Base-by-base conservation (phyloP, 176 grass and related monocot genomes). In the Metroxylon sagu region DNA sequence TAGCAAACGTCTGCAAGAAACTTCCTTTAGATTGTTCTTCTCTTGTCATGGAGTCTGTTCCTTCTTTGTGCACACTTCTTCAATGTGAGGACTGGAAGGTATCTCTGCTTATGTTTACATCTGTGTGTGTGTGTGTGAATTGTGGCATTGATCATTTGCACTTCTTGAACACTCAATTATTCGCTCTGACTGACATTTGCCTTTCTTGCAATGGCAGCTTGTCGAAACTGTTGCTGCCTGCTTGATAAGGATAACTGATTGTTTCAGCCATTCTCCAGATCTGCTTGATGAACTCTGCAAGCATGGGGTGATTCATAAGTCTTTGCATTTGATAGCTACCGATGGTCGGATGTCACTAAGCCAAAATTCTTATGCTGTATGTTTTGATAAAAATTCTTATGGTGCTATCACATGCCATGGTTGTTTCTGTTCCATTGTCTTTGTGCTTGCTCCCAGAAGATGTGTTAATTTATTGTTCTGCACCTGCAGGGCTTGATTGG, bases 281-380 rank as follows among this genome's bases (percentile, higher is more conserved):
- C 79, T 92, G 80, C 76, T 89, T 5, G 88, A 98, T 74, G 78
- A 83, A 75, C 73, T 98, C 6, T 92, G 88, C 58, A 66, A 78
- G 29, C 75, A 82, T 60, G 76, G 73, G 15, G n/a, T 88, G 35
- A 53, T 98, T 60, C 69, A 85, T 68, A 88, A 82, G 57, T 78
- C 76, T 39, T 39, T 88, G 25, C 52, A 76, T 74, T 83, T 92
- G 66, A 98, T 98, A 56, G 73, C 69, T 74, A 72, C 60, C 30
- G 66, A 76, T 52, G 76, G 81, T 56, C 62, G 69, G 30, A 71
- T 70, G 19, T 72, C 85, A 54, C 84, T 85, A 57, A 89, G 59
- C 28, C 59, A 78, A 61, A 52, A 67, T 28, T 89, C 84, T 68
- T 68, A 66, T 76, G 71, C 74, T 71, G 93, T 98, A 92, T 79